Base-by-base conservation (phyloP, 2,329 filamentous ascomycete genomes). In the Cytospora piceae region DNA sequence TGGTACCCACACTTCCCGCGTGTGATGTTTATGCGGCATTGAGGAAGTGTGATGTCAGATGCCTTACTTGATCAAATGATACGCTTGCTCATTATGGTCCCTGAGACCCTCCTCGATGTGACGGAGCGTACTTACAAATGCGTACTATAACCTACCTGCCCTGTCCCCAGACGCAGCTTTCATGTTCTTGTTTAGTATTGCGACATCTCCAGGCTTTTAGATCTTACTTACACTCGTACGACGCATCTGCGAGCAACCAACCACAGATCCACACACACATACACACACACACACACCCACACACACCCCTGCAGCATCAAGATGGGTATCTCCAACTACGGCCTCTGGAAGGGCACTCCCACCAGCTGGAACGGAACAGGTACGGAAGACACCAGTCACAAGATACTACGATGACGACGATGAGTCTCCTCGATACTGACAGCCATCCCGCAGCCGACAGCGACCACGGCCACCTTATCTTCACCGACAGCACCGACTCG, bases 291-390 rank as follows among this genome's bases (percentile, higher is more conserved):
- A 5, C 27, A 24, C 8, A 24, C n/a, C 24, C 27, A 29, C 27
- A 5, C 27, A 24, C 8, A 24, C n/a, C 24, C 46, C 7, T 3
- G 12, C 11, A 49, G 22, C n/a, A 20, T 24, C 63, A 66, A 37
- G 29, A 71, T 71, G 70, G 65, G 63, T 46, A 67, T 71, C 55
- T 63, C 67, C 52, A 55, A 66, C 42, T 72, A 72, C 57, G 70
- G 69, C 57, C 62, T 72, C 46, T 72, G 70, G 70, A 70, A 71
- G 49, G 68, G 59, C 37, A 69, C 63, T 32, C 62, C 68, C 54
- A 67, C 61, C 17, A 66, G 61, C 53, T 72, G 69, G 68, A 63
- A 67, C 37, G 64, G 64, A 49, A 58, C 55, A 39, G 64, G 64
- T 66, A 66, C 29, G 54, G 20, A 46, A 37, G 67, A 49, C 57